These are phyloP conservation scores for Psilocybe sp. DNA, from an alignment of 768 basidiomycete species.

Conservation along the genomic window DNA sequence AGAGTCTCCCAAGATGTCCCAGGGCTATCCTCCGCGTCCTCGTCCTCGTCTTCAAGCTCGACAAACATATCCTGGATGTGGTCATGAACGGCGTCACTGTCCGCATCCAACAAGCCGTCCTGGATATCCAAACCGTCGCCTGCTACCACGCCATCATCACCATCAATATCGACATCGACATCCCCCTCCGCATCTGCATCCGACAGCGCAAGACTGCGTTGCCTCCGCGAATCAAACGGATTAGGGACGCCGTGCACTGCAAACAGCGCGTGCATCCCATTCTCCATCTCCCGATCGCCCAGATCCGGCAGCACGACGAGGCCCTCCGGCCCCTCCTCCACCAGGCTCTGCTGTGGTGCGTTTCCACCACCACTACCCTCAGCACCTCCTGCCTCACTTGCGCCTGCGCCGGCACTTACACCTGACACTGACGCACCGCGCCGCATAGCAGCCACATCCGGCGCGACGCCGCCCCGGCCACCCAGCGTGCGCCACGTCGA, in stretches of 20 bases:
- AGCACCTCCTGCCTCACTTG: not conserved
- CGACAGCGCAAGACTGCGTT: conserved; percentile 22
- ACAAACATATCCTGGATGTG: conserved; percentile 18
- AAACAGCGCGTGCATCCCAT: conserved; percentile 54
- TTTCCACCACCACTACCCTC: not conserved
- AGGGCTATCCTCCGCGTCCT: conserved; percentile 15
- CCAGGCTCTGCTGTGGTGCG: not conserved
- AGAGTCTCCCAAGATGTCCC: conserved; percentile 15
- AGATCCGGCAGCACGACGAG: conserved; percentile 54
- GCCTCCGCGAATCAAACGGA: conserved; percentile 16
- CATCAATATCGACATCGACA: conserved; percentile 12
- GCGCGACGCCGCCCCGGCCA: conserved; percentile 9
- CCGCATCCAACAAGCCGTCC: conserved; percentile 1
- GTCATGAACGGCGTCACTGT: conserved; percentile 15
- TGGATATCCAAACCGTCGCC: conserved; percentile 5
- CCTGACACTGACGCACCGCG: not conserved
- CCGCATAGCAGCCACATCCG: not conserved
- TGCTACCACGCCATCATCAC: conserved; percentile 16
- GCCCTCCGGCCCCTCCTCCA: conserved; percentile 20
- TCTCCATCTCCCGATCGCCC: conserved; percentile 53
- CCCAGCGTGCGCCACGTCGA: conserved; percentile 42
- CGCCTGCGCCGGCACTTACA: not conserved
- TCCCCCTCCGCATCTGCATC: conserved; percentile 3
- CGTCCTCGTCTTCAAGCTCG: conserved; percentile 13
- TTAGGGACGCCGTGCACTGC: conserved; percentile 45